Base-by-base conservation (phyloP, 1,139 yeast species). In the Lodderomyces parapsilosis region DNA sequence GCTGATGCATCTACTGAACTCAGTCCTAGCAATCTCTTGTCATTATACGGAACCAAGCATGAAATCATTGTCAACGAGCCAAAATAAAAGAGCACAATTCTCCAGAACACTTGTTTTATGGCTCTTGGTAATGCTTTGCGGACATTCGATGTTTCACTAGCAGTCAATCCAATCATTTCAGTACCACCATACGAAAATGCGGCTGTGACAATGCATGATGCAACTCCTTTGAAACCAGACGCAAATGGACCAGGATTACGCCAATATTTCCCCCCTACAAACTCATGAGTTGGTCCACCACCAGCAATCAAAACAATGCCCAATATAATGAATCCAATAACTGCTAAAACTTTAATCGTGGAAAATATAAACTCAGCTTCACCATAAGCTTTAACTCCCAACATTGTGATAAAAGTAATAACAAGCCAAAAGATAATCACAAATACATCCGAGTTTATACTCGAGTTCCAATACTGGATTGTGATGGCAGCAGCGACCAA, bases 31-130 rank as follows among this genome's bases (percentile, higher is more conserved):
- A 70, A 64, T 44, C 66, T 56, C 5, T 45, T 32, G 44, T 66
- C 68, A 44, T 57, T 54, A 55, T 59, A 66, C 4, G 71, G 65
- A 41, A 70, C 74, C 49, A 71, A 59, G 43, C 62, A 62, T 28
- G 71, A 66, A 43, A 71, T 62, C 56, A 71, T 60, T 15, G 63
- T 61, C 48, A 71, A 62, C 9, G 74, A 63, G 18, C 67, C 62
- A 49, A 71, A 57, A 51, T 71, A 70, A 50, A 71, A 71, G 37
- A 71, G 54, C 33, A 68, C 56, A 48, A 71, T 71, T 60, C 76
- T 66, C 74, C 74, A 69, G 52, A 71, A 68, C 10, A 70, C 75
- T 52, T 70, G 75, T 54, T 69, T 70, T 49, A 65, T 68, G 25
- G 76, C 75, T 51, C 55, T 66, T 28, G 74, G 73, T 45, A 71